These are phyloP conservation scores for Glycine tomentella DNA, from an alignment of 306 rosid genomes.

Conservation along the genomic window DNA sequence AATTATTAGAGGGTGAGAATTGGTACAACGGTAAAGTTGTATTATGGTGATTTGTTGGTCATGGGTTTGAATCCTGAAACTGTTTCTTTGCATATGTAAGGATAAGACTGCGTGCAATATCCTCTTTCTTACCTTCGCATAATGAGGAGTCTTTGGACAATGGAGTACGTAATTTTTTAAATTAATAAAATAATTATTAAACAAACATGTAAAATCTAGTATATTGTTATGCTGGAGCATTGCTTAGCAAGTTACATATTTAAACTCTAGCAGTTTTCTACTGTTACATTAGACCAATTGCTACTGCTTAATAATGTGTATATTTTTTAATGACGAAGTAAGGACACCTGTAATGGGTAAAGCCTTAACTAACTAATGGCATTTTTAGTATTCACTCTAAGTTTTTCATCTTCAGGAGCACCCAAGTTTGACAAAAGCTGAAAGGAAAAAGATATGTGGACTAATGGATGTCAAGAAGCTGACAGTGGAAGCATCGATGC, in stretches of 20 bases:
- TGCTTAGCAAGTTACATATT: background rate
- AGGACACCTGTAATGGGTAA: too few relatives aligned
- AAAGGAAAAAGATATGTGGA: constrained; percentile 76
- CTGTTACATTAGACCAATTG: background rate
- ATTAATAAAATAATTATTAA: background rate
- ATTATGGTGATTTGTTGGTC: too few relatives aligned
- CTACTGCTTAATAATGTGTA: constrained; percentile 7
- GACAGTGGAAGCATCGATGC: constrained; percentile 70
- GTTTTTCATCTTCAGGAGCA: constrained; percentile 68
- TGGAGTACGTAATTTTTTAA: too few relatives aligned
- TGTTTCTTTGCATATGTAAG: too few relatives aligned
- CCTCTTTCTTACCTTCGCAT: too few relatives aligned
- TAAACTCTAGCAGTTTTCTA: background rate
- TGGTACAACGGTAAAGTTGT: too few relatives aligned
- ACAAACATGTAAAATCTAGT: background rate
- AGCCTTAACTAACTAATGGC: background rate
- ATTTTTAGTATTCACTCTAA: background rate
- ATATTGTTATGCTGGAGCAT: background rate
- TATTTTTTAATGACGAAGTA: background rate
- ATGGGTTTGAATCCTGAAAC: too few relatives aligned
- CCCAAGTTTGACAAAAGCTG: constrained; percentile 71
- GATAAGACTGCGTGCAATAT: too few relatives aligned
- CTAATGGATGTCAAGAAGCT: constrained; percentile 85
- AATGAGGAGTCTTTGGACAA: too few relatives aligned
- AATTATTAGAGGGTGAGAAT: too few relatives aligned